phyloP scores from a whole-genome alignment of 148 eudicot genomes.

The Cornus suecica region DNA sequence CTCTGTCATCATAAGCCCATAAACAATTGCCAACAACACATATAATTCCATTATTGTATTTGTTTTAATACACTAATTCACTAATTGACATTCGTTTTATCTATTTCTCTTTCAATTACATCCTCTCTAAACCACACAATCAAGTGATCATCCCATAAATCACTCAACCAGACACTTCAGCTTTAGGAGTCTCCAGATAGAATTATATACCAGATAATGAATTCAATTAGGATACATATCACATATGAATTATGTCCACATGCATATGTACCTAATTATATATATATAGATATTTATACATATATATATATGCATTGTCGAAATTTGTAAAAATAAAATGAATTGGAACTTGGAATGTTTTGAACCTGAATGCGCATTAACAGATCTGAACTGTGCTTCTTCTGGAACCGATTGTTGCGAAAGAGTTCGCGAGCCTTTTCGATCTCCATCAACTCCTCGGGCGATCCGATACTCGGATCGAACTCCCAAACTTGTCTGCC shows the following conservation, averaged over 20 bases:
- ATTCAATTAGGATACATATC: neutral
- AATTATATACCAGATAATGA: too few relatives aligned
- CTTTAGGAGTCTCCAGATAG: neutral
- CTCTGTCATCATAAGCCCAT: neutral
- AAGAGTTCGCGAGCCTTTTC: slow-evolving; percentile 62
- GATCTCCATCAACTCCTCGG: slow-evolving; percentile 54
- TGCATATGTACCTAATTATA: neutral
- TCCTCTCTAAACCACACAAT: neutral
- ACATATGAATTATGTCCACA: neutral
- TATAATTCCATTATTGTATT: neutral
- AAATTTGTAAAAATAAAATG: neutral
- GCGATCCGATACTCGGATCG: slow-evolving; percentile 59
- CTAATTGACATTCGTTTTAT: neutral
- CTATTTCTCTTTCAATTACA: neutral
- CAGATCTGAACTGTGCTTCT: slow-evolving; percentile 82
- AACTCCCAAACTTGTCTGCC: slow-evolving; percentile 96
- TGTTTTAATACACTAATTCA: neutral
- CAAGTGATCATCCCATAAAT: neutral
- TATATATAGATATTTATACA: too few relatives aligned
- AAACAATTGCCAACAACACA: neutral
- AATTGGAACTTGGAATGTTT: neutral
- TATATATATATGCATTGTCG: neutral
- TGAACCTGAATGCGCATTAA: slow-evolving; percentile 87
- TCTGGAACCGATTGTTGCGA: slow-evolving; percentile 50
- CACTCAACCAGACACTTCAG: neutral